Conservation (phyloP, 495 filamentous ascomycete species). For the Aspergillus diversus region DNA sequence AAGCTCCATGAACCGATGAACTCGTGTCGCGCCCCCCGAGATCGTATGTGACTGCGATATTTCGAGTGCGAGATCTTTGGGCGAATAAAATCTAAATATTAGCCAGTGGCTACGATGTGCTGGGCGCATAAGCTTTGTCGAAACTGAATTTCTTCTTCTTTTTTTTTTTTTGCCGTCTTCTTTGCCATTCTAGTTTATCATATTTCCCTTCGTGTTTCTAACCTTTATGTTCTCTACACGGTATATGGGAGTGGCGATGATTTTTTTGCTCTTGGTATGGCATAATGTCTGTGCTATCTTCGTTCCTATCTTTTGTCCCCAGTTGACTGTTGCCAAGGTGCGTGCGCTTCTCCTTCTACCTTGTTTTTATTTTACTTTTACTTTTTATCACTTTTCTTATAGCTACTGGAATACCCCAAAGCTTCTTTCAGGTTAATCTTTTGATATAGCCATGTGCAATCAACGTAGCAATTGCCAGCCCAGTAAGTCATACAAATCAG, state of each 20-base stretch:
- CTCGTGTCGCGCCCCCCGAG: background rate
- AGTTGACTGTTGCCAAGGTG: slow-evolving; percentile 10
- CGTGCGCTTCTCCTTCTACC: background rate
- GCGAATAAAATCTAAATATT: slow-evolving; percentile 11
- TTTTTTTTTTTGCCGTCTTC: background rate
- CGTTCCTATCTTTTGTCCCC: slow-evolving; percentile 4
- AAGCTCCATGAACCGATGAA: slow-evolving; percentile 26
- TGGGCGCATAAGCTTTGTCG: slow-evolving; percentile 29
- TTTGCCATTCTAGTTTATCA: background rate
- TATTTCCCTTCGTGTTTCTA: slow-evolving; percentile 10
- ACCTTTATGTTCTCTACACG: slow-evolving; percentile 5
- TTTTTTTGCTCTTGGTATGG: background rate
- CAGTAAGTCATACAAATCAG: no score
- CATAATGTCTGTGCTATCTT: background rate
- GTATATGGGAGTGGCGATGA: slow-evolving; percentile 4
- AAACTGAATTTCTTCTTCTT: background rate
- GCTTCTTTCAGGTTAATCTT: slow-evolving; percentile 2
- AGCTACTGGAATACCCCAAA: slow-evolving; percentile 27
- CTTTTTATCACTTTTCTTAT: background rate
- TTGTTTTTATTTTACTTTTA: slow-evolving; percentile 8
- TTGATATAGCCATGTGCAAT: background rate
- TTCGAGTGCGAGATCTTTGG: background rate
- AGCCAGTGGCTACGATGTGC: slow-evolving; percentile 32
- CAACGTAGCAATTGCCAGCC: no score
- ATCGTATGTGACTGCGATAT: no score